phyloP scores from a whole-genome alignment of 2,329 filamentous ascomycete species.

The Cladosporium sp. region DNA sequence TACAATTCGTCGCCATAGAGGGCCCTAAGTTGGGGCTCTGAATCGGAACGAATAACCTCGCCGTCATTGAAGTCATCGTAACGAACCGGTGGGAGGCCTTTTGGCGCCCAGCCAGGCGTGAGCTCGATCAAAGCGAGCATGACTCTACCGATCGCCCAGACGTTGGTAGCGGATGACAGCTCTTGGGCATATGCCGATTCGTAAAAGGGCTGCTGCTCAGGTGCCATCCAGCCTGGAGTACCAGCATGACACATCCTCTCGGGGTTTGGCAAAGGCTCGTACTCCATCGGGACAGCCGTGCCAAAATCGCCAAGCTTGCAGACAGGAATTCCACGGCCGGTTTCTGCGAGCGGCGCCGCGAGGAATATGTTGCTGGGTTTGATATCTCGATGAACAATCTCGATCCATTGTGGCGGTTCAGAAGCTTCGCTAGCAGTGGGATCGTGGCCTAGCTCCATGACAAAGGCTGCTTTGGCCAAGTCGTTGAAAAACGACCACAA shows the following conservation, averaged over 20 bases:
- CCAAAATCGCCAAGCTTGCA: background rate
- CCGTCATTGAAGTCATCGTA: background rate
- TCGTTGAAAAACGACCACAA: background rate
- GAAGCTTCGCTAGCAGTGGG: background rate
- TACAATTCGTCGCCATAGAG: background rate
- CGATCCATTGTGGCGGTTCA: background rate
- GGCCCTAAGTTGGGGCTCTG: background rate
- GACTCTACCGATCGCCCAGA: background rate
- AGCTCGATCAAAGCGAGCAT: background rate
- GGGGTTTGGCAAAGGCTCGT: background rate
- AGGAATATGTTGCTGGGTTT: constrained; percentile 15
- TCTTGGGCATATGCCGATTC: background rate
- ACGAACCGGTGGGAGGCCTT: background rate
- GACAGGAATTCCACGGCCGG: background rate
- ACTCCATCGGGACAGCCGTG: background rate
- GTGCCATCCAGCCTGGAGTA: background rate
- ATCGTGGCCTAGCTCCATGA: background rate
- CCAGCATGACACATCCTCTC: background rate
- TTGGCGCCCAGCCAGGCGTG: background rate
- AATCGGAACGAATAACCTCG: background rate
- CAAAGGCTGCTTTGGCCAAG: background rate
- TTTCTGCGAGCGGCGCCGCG: background rate
- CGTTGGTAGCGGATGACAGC: background rate
- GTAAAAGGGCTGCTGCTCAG: background rate
- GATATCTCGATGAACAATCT: constrained; percentile 18